phyloP scores from a whole-genome alignment of 2,329 filamentous ascomycete species.

The Pestalotiopsis sp. region DNA sequence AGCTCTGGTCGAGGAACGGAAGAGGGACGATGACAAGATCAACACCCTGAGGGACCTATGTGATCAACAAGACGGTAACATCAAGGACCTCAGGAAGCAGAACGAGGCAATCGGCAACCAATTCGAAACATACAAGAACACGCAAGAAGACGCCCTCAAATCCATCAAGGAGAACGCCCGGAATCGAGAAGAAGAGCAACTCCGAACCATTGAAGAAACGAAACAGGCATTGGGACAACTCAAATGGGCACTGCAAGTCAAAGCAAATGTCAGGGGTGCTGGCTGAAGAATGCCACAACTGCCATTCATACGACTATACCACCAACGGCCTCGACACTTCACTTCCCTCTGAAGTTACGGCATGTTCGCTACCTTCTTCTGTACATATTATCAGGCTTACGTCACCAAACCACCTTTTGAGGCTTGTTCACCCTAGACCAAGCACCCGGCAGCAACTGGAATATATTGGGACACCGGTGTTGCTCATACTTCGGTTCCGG shows the following conservation, averaged over 20 bases:
- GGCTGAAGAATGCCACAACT: neutral
- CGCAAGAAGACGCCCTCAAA: conserved; percentile 61
- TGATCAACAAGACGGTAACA: conserved; percentile 71
- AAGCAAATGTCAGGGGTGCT: conserved; percentile 58
- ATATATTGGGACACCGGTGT: neutral
- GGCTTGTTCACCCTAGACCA: neutral
- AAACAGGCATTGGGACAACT: conserved; percentile 65
- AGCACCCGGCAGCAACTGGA: neutral
- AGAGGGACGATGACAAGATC: conserved; percentile 63
- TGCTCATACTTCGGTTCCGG: neutral
- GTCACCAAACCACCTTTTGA: neutral
- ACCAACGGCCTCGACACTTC: neutral
- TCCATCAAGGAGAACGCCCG: conserved; percentile 59
- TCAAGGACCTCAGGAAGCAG: conserved; percentile 58
- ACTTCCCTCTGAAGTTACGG: neutral
- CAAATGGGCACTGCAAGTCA: conserved; percentile 70
- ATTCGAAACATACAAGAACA: conserved; percentile 65
- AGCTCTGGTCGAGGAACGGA: conserved; percentile 55
- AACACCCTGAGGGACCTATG: conserved; percentile 66
- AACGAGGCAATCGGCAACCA: conserved; percentile 61
- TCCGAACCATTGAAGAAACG: conserved; percentile 57
- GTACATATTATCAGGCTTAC: neutral
- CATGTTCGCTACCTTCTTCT: neutral
- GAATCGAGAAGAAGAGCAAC: conserved; percentile 61
- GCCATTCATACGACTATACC: neutral